phyloP scores from a whole-genome alignment of 2,329 filamentous ascomycete genomes.

The Anthostomella pinea region DNA sequence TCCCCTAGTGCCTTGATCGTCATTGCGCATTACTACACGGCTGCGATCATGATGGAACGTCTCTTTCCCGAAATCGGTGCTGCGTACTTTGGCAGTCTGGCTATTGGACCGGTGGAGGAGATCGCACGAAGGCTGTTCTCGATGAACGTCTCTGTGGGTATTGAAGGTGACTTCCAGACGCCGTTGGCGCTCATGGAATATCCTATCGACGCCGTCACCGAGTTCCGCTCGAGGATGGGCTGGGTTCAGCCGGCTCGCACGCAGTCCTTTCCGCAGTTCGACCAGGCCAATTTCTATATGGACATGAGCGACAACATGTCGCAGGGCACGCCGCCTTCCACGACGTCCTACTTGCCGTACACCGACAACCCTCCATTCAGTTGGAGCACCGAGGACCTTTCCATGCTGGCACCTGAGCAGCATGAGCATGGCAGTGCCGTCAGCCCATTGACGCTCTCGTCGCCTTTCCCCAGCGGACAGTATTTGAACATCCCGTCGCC shows the following conservation, averaged over 20 bases:
- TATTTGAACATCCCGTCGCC: slow-evolving; percentile 64
- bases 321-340: slow-evolving; percentile 40
- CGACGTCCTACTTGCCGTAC: slow-evolving; percentile 50
- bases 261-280: slow-evolving; percentile 59
- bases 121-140: slow-evolving; percentile 74
- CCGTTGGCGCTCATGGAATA: slow-evolving; percentile 69
- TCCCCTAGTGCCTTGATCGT: slow-evolving; percentile 78
- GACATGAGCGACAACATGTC: slow-evolving; percentile 34
- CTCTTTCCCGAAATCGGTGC: slow-evolving; percentile 89
- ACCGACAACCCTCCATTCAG: slow-evolving; percentile 56
- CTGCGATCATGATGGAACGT: slow-evolving; percentile 82
- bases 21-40: slow-evolving; percentile 87
- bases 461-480: slow-evolving; percentile 51
- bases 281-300: slow-evolving; percentile 53
- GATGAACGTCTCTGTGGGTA: slow-evolving; percentile 59
- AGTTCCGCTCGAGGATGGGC: slow-evolving; percentile 68
- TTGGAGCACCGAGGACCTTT: slow-evolving; percentile 63
- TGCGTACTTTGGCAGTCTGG: slow-evolving; percentile 80
- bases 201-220: slow-evolving; percentile 65
- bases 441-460: slow-evolving; percentile 56
- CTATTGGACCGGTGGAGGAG: slow-evolving; percentile 78
- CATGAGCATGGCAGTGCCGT: slow-evolving; percentile 45
- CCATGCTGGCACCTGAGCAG: slow-evolving; percentile 51
- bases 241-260: slow-evolving; percentile 61
- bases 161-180: slow-evolving; percentile 57